phyloP scores from a whole-genome alignment of 148 eudicot genomes.

The Linanthus parryae region DNA sequence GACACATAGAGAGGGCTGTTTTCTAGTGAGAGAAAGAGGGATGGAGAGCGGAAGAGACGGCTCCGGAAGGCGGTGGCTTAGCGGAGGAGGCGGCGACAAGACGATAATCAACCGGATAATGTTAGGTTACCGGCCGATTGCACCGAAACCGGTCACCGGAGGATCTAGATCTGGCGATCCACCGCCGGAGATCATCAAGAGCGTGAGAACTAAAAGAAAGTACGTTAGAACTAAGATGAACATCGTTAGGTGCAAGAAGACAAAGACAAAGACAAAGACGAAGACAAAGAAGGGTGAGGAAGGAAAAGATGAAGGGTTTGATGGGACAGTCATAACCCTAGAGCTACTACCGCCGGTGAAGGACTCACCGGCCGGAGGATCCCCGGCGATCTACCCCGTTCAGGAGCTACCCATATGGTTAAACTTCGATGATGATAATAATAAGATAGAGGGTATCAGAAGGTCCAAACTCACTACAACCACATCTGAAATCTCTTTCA shows the following conservation, averaged over 20 bases:
- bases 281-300: background rate
- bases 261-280: too few relatives aligned
- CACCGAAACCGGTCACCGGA: conserved; percentile 40
- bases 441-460: background rate
- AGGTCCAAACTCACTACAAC: too few relatives aligned
- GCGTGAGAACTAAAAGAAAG: conserved; percentile 34
- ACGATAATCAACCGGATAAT: conserved; percentile 33
- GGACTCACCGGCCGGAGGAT: background rate
- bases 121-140: conserved; percentile 61
- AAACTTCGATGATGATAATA: conserved; percentile 1
- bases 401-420: background rate
- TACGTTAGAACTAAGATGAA: conserved; percentile 31
- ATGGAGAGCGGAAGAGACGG: too few relatives aligned
- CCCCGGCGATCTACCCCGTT: background rate
- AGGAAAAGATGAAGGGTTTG: background rate
- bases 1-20: too few relatives aligned
- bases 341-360: conserved; percentile 7
- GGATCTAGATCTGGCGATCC: conserved; percentile 13
- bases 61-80: too few relatives aligned
- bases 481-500: background rate
- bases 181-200: conserved; percentile 3
- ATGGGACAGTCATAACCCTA: background rate
- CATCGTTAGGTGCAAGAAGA: background rate
- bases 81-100: too few relatives aligned
- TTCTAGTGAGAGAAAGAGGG: too few relatives aligned